A percentile compares a stretch with the other conserved stretches of the same genome.
Evolutionary conservation across 768 basidiomycete genomes (phyloP).

Genomic region (Hysterangium stoloniferum): DNA sequence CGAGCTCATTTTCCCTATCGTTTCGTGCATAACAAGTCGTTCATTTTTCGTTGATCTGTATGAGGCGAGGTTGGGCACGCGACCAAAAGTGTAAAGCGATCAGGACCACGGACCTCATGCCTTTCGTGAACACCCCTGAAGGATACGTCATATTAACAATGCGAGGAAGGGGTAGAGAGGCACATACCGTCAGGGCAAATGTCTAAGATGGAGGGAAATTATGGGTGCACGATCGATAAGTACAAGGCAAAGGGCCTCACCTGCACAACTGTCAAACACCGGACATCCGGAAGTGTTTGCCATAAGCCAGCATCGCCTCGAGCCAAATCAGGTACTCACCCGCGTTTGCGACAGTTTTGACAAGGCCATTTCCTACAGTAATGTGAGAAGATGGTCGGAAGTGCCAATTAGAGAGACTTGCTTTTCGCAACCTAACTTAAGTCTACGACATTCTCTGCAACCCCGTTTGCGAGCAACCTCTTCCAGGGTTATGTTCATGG

Average conservation of each 20-base stretch:
- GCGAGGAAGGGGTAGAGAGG: background rate
- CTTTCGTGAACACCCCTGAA: conserved; percentile 9
- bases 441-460: conserved; percentile 11
- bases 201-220: background rate
- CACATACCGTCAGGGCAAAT: conserved; percentile 8
- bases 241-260: background rate
- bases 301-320: background rate
- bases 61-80: background rate
- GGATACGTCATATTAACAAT: background rate
- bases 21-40: conserved; percentile 37
- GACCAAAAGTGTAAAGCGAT: background rate
- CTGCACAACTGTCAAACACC: conserved; percentile 10
- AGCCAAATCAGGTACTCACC: conserved; percentile 6
- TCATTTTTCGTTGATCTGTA: conserved; percentile 10
- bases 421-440: conserved; percentile 11
- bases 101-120: conserved; percentile 1
- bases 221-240: background rate
- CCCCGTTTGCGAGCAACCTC: conserved; percentile 11
- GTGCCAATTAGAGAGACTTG: background rate
- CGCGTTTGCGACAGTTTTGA: conserved; percentile 12
- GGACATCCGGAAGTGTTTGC: no score
- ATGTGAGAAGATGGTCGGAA: background rate
- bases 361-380: conserved; percentile 10
- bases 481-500: background rate
- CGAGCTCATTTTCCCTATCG: conserved; percentile 59